phyloP scores from a whole-genome alignment of 176 grass and related monocot genomes.

The Puya raimondii region DNA sequence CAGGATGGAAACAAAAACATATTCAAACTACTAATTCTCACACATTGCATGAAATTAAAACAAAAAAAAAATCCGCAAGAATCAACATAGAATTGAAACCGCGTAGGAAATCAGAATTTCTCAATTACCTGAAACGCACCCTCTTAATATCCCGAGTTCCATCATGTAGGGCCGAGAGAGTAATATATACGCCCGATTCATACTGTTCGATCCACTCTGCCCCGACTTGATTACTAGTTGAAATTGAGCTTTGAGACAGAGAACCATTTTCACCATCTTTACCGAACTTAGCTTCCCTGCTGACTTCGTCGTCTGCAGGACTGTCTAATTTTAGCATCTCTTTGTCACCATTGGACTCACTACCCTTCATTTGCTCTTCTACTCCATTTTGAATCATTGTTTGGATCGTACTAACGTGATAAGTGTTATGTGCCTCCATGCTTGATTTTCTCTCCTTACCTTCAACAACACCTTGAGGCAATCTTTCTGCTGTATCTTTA shows the following conservation, averaged over 20 bases:
- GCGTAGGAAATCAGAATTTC: too few species aligned
- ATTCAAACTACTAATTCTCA: too few species aligned
- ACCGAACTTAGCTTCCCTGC: conserved; percentile 36
- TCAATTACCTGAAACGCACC: conserved; percentile 73
- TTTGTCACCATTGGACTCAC: conserved; percentile 27
- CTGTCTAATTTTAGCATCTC: conserved; percentile 23
- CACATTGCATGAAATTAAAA: too few species aligned
- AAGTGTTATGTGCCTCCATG: conserved; percentile 27
- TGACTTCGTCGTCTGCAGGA: conserved; percentile 36
- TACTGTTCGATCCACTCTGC: conserved; percentile 92
- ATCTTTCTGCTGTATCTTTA: conserved; percentile 85
- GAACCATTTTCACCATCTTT: conserved; percentile 49
- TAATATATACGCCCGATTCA: conserved; percentile 86
- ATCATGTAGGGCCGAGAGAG: conserved; percentile 58
- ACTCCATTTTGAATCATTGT: conserved; percentile 29
- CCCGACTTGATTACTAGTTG: conserved; percentile 45
- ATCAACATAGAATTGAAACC: too few species aligned
- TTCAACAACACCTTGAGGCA: conserved; percentile 50
- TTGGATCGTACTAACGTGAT: conserved; percentile 39
- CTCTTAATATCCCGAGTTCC: conserved; percentile 80
- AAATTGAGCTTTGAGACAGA: conserved; percentile 38
- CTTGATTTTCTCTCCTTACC: conserved; percentile 38
- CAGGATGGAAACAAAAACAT: background rate
- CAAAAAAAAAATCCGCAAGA: too few species aligned
- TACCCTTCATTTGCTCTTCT: conserved; percentile 23